These are phyloP conservation scores for Daldinia childiae DNA, from an alignment of 495 filamentous ascomycete genomes.

Conservation along the genomic window DNA sequence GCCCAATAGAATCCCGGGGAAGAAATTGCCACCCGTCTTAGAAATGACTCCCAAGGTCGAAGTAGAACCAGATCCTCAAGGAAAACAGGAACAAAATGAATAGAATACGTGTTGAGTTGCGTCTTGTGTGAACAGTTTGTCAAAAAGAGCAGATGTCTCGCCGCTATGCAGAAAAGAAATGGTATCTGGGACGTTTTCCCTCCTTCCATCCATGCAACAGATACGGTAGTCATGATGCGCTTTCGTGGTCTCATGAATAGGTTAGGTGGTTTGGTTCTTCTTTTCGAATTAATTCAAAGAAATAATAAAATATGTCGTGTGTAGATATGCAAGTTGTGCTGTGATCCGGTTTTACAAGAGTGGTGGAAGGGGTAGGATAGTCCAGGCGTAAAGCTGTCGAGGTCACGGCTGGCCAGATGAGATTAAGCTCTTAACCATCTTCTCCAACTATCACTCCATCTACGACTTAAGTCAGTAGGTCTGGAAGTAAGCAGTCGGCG, in stretches of 20 bases:
- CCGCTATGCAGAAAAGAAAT: slow-evolving; percentile 46
- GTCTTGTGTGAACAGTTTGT: slow-evolving; percentile 4
- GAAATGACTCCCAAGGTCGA: slow-evolving; percentile 39
- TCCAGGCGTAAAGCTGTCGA: slow-evolving; percentile 31
- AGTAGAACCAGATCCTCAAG: slow-evolving; percentile 30
- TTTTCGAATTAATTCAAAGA: slow-evolving; percentile 30
- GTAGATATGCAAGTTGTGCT: slow-evolving; percentile 29
- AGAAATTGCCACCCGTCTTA: slow-evolving; percentile 37
- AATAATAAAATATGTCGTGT: slow-evolving; percentile 18
- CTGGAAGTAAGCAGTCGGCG: slow-evolving; percentile 31
- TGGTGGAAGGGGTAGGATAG: slow-evolving; percentile 5
- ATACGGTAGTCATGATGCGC: slow-evolving; percentile 37
- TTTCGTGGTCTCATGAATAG: slow-evolving; percentile 41
- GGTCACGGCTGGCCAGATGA: slow-evolving; percentile 23
- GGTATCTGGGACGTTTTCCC: slow-evolving; percentile 42
- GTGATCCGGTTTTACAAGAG: slow-evolving; percentile 42
- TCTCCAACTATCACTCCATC: slow-evolving; percentile 1
- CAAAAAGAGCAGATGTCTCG: slow-evolving; percentile 33
- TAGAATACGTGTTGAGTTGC: slow-evolving; percentile 13
- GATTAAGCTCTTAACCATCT: slow-evolving; percentile 7
- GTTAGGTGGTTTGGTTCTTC: slow-evolving; percentile 20
- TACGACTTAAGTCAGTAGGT: slow-evolving; percentile 9
- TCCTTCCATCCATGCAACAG: slow-evolving; percentile 38
- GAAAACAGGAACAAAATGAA: slow-evolving; percentile 13
- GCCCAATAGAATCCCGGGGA: slow-evolving; percentile 17